phyloP scores from a whole-genome alignment of 805 yeast genomes.

The Candida oleophila region DNA sequence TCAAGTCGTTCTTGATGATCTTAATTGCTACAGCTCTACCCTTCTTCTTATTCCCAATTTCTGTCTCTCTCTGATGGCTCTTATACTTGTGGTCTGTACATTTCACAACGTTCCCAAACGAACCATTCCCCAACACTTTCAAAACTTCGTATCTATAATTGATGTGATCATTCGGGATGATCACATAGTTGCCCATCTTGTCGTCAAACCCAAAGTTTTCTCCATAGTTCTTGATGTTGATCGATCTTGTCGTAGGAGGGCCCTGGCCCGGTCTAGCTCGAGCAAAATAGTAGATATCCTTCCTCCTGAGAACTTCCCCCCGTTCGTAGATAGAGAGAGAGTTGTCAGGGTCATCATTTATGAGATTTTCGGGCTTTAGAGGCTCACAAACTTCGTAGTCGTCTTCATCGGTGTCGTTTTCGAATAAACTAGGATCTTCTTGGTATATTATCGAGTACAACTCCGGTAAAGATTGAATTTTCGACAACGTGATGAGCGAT shows the following conservation, averaged over 20 bases:
- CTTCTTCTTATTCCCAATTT: background rate
- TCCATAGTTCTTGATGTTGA: slow-evolving; percentile 37
- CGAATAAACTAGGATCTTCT: slow-evolving; percentile 28
- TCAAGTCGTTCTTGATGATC: slow-evolving; percentile 68
- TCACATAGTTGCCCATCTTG: slow-evolving; percentile 56
- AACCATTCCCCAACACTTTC: slow-evolving; percentile 66
- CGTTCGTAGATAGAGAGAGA: slow-evolving; percentile 53
- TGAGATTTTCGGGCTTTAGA: background rate
- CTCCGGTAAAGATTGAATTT: slow-evolving; percentile 14
- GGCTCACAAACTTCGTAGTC: background rate
- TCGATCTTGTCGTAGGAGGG: slow-evolving; percentile 15
- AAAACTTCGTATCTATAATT: slow-evolving; percentile 70
- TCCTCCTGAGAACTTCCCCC: slow-evolving; percentile 55
- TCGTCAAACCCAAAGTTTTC: slow-evolving; percentile 76
- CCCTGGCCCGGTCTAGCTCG: background rate
- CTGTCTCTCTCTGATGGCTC: background rate
- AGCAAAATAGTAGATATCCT: slow-evolving; percentile 54
- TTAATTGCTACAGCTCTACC: slow-evolving; percentile 67
- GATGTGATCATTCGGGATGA: slow-evolving; percentile 64
- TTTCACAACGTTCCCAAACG: slow-evolving; percentile 76
- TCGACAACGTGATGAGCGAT: slow-evolving; percentile 4
- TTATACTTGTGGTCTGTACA: slow-evolving; percentile 62
- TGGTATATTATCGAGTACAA: slow-evolving; percentile 21
- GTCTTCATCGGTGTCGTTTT: slow-evolving; percentile 3
- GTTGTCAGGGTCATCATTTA: background rate